Percentiles rank a stretch among this genome's conserved stretches.
phyloP scores from a whole-genome alignment of 352 stramenopile species.

The Phytophthora nicotianae region DNA sequence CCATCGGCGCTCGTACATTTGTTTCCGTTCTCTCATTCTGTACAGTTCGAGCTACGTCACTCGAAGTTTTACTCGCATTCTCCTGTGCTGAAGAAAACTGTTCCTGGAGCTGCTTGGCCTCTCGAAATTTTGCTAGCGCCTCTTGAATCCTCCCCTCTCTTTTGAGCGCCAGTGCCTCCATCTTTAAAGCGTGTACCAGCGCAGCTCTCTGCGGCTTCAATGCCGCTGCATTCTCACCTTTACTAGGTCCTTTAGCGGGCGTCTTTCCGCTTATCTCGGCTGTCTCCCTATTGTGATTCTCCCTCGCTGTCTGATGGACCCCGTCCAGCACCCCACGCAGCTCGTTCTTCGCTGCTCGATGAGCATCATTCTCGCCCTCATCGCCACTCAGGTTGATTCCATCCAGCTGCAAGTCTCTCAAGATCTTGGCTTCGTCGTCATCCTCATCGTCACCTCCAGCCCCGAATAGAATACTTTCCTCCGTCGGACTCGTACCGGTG shows the following conservation, averaged over 20 bases:
- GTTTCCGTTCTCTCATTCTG: background rate
- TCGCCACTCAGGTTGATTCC: constrained; percentile 34
- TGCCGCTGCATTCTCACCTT: background rate
- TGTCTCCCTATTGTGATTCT: constrained; percentile 29
- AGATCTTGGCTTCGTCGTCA: constrained; percentile 69
- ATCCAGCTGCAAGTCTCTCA: constrained; percentile 55
- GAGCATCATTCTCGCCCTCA: constrained; percentile 24
- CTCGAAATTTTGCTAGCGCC: constrained; percentile 61
- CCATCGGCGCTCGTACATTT: background rate
- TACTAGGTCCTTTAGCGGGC: background rate
- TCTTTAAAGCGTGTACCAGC: constrained; percentile 54
- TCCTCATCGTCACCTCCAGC: constrained; percentile 31
- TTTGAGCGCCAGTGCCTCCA: constrained; percentile 62
- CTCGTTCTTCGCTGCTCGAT: constrained; percentile 43
- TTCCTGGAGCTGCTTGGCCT: constrained; percentile 61
- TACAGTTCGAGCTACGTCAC: background rate
- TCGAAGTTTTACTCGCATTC: background rate
- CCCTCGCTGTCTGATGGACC: constrained; percentile 36
- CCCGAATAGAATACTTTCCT: constrained; percentile 55
- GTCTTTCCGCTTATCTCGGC: constrained; percentile 22
- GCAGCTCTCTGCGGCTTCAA: constrained; percentile 3
- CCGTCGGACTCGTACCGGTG: constrained; percentile 42
- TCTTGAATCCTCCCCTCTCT: constrained; percentile 54
- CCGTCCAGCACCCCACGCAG: constrained; percentile 44
- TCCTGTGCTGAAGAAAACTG: constrained; percentile 17